Evolutionary conservation across 768 basidiomycete species (phyloP), one percentile per base, ranked within the genome.

Genomic region (Trametes villosa): DNA sequence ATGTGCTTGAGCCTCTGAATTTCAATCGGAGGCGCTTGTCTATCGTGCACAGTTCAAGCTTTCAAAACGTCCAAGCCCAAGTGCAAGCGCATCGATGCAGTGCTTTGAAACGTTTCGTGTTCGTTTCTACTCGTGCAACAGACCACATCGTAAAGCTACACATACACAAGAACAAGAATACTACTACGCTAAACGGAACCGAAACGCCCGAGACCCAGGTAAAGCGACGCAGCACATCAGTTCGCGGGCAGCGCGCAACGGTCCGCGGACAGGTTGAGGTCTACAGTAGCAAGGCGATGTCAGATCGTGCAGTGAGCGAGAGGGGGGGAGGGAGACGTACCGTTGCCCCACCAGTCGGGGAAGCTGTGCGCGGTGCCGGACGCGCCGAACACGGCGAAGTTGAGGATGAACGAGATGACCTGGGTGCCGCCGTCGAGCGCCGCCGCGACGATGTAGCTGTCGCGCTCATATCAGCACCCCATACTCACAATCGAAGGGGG

Each of bases 361-460:
- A 72, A 72, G 27, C n/a, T 20, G 42, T 67, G 67, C 20, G 68
- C 63, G 12, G 58, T 67, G 9, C 71, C 71, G 0, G 70, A 65
- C 29, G 71, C 71, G 33, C 71, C 71, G 60, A 70, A 67, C 27
- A 71, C 61, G 18, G 71, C 70, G 46, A 71, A 71, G 66, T 75
- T 75, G 57, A 75, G 71, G 49, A 75, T 70, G 66, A 75, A 75
- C 40, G 68, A 68, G 63, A 75, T 72, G 53, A 75, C 74, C 63
- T 73, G 74, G 9, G 76, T 79, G 53, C 77, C 77, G 31, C 70
- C 70, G 62, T 78, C 77, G 38, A 78, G 66, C 22, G 74, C 76
- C 27, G 75, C 76, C 15, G 77, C 72, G 48, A 77, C 67, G 65
- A 78, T 74, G 68, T 78, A 78, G 71, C 74, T 76, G 56, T 49